Base-by-base conservation (phyloP, 1,139 yeast species). In the Pichia sp. region DNA sequence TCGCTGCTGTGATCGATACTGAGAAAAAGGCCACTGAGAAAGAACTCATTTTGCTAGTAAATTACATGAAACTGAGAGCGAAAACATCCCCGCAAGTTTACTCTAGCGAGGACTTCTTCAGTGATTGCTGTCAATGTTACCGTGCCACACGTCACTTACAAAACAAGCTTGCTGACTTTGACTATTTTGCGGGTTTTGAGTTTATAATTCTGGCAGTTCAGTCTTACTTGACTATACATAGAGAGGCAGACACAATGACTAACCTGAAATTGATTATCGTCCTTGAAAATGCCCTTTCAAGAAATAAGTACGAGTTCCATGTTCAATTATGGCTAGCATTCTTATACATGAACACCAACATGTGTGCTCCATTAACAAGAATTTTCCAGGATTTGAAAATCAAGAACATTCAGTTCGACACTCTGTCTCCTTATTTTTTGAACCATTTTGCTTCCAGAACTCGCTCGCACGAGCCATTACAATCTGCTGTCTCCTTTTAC, bases 391-490 rank as follows among this genome's bases (percentile, higher is more conserved):
- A 64, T 0, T 60, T 91, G 35, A 73, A 76, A 31, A 72, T 87
- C 44, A 84, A 82, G 51, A 80, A 80, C 63, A 60, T 87, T 11
- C 98, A 91, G 57, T 67, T 72, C 44, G 97, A 91, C 52, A 75
- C 91, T 0, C 58, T 87, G 37, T 70, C 78, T 13, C 78, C 81
- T 45, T 65, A 69, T 41, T 53, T 83, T n/a, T 53, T 66, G 7
- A 66, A 76, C 1, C 64, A 85, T 33, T 48, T 63, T 17, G 60
- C 75, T 1, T 52, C 75, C 0, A 48, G 63, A 3, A 47, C 52
- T 10, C 47, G 50, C 1, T 35, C 45, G 4, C 32, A 47, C 17
- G 52, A 50, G 10, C 40, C 45, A 9, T 29, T 55, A 11, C 29
- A 46, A 7, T 50, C 51, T 3, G 51, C 54, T 1, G 37, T 49